These are phyloP conservation scores for Asparagopsis taxiformis DNA, from an alignment of 31 red algal species.

Conservation along the genomic window DNA sequence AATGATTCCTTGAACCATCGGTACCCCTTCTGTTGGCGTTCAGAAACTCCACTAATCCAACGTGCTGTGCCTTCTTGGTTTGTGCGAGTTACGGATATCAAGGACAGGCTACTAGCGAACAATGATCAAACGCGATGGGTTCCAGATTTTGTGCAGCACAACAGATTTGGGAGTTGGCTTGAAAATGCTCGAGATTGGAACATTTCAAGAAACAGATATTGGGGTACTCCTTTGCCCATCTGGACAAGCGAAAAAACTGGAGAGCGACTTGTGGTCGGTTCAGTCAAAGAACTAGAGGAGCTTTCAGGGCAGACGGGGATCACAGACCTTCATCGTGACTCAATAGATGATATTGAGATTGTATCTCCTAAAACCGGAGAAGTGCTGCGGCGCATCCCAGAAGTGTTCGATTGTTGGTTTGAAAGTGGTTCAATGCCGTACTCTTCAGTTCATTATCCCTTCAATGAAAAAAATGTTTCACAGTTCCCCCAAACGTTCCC, in stretches of 20 bases:
- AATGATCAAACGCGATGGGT: slow-evolving; percentile 89
- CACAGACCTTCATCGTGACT: slow-evolving; percentile 89
- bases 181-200: slow-evolving; percentile 97
- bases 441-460: slow-evolving; percentile 90
- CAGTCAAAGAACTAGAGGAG: slow-evolving; percentile 80
- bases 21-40: slow-evolving; percentile 99
- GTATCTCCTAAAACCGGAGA: slow-evolving; percentile 60
- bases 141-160: slow-evolving; percentile 64
- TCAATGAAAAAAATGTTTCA: slow-evolving; percentile 53
- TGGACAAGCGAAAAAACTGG: slow-evolving; percentile 82
- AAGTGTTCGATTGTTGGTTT: slow-evolving; percentile 99
- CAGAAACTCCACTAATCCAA: slow-evolving; percentile 95
- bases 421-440: slow-evolving; percentile 99
- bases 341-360: slow-evolving; percentile 87
- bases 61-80: slow-evolving; percentile 97
- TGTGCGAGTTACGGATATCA: slow-evolving; percentile 75
- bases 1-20: slow-evolving; percentile 78
- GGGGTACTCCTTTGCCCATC: slow-evolving; percentile 97
- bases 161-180: slow-evolving; percentile 95
- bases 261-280: slow-evolving; percentile 82
- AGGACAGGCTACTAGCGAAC: slow-evolving; percentile 79
- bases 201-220: slow-evolving; percentile 95
- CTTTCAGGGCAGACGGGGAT: slow-evolving; percentile 67
- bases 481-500: slow-evolving; percentile 71
- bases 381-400: slow-evolving; percentile 65